phyloP scores from a whole-genome alignment of 2,329 filamentous ascomycete genomes.

The Diaporthe nobilis region DNA sequence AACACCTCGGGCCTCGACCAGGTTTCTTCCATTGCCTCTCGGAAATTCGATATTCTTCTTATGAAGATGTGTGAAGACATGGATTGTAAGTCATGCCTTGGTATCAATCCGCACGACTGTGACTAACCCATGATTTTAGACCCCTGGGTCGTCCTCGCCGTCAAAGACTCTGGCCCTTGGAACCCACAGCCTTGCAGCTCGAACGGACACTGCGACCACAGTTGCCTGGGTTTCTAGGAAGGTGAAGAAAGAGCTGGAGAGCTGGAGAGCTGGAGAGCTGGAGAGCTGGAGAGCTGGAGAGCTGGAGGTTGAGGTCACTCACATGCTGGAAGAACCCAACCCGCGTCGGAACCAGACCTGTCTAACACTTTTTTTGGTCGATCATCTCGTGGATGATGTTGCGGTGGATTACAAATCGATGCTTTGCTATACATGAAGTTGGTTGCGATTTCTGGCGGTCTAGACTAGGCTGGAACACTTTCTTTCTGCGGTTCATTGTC shows the following conservation, averaged over 20 bases:
- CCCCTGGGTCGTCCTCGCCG: slow-evolving; percentile 30
- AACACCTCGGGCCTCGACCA: background rate
- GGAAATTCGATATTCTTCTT: slow-evolving; percentile 27
- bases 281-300: background rate
- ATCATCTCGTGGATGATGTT: background rate
- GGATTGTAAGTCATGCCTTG: background rate
- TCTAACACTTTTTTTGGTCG: background rate
- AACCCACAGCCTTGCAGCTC: background rate
- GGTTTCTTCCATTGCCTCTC: background rate
- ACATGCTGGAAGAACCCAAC: background rate
- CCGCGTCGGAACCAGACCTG: background rate
- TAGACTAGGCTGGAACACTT: no score
- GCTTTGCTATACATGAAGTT: background rate
- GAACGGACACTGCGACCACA: background rate
- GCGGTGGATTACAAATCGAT: background rate
- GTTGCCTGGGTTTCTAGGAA: background rate
- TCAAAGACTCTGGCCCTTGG: slow-evolving; percentile 19
- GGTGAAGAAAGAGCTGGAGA: background rate
- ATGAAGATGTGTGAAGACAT: slow-evolving; percentile 36
- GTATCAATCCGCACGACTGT: no score
- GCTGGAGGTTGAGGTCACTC: background rate
- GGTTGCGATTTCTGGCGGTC: background rate
- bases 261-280: no score
- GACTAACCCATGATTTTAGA: background rate
- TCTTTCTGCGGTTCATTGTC: no score